Base-by-base conservation (phyloP, 768 basidiomycete genomes). In the Boletus patriciae region DNA sequence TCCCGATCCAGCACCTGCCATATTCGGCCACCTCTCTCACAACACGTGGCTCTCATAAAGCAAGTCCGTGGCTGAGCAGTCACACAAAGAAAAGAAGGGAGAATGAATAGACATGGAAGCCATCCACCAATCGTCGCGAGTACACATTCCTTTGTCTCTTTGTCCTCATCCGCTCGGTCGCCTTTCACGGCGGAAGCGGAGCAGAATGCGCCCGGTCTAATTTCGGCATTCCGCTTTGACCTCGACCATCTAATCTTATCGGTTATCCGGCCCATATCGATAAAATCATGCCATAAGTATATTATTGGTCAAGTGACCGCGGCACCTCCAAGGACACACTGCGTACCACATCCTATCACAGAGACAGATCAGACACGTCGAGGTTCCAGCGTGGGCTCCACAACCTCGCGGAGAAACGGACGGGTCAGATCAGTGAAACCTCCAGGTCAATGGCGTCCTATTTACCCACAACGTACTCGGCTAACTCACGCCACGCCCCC, bases 231-330 rank as follows among this genome's bases (percentile, higher is more conserved):
- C 58, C 53, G 62, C 57, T 50, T 51, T 38, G 36, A 27, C 13
- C 13, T 40, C 57, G 51, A 60, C 47, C 33, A 67, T 70, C 69
- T 70, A 67, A 70, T 70, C 69, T 71, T 67, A 70, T 70, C 69
- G 33, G 25, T 18, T 45, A 47, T 60, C 54, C 54, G 23, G 2
- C 25, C 54, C 57, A 56, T 59, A 57, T 51, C 50, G 53, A 66
- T 62, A 45, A 52, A 55, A 65, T 67, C 63, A 53, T 46, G 9
- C 38, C 59, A 16, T 52, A 25, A 25, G 25, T 2, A 23, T 41
- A 55, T 27, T 23, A 52, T 53, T 45, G 56, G 52, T 46, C 55
- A 55, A 57, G 36, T 44, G 48, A n/a, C n/a, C n/a, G n/a, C n/a
- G n/a, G n/a, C n/a, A n/a, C n/a, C n/a, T n/a, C n/a, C n/a, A n/a